A percentile compares a stretch with the other conserved stretches of the same genome.
phyloP scores from a whole-genome alignment of 106 monocot genomes.

The Dendrobium catenatum region DNA sequence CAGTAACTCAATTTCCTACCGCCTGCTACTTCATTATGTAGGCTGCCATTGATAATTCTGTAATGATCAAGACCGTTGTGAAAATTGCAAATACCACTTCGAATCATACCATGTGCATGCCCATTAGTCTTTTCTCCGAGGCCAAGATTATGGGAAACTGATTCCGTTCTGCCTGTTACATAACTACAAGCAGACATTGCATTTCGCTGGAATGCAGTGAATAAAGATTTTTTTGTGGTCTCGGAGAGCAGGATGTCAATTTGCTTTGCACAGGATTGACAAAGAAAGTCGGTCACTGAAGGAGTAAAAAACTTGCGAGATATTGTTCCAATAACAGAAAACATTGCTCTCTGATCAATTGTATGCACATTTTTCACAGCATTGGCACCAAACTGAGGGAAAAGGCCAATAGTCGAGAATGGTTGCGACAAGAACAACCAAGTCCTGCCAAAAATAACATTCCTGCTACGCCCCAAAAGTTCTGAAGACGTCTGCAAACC shows the following conservation, averaged over 20 bases:
- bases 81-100: conserved; percentile 13
- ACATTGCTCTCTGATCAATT: not conserved
- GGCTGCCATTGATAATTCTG: conserved; percentile 28
- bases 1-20: conserved; percentile 28
- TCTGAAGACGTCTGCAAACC: conserved; percentile 22
- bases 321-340: conserved; percentile 3
- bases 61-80: conserved; percentile 20
- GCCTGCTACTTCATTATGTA: conserved; percentile 15
- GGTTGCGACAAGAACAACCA: conserved; percentile 12
- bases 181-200: conserved; percentile 39
- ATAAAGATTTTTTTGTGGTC: not conserved
- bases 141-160: conserved; percentile 1
- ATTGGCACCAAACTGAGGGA: not conserved
- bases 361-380: not conserved
- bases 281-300: not conserved
- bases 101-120: not conserved
- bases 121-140: not conserved
- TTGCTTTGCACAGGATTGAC: not conserved
- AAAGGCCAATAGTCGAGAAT: conserved; percentile 6
- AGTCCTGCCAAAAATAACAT: conserved; percentile 7
- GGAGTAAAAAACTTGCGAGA: not conserved
- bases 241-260: not conserved
- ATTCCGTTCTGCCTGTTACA: conserved; percentile 17
- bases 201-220: conserved; percentile 14
- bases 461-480: conserved; percentile 16